Percentiles rank a stretch among this genome's conserved stretches.
These are phyloP conservation scores for Amanita rimosa DNA, from an alignment of 768 basidiomycete species.

Conservation along the genomic window DNA sequence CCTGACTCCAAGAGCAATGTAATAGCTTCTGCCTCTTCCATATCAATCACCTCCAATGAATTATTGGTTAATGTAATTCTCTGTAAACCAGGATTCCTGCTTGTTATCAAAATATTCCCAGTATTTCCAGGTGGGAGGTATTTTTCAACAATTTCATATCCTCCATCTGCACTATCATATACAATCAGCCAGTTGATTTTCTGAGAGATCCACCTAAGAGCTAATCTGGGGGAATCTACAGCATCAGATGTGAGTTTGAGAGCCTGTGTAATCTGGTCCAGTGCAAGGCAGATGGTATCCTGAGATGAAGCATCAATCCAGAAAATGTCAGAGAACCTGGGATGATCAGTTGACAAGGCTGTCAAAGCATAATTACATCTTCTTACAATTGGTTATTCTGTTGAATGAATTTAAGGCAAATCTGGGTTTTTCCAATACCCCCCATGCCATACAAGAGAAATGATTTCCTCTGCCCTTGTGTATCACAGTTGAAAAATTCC, in stretches of 20 bases:
- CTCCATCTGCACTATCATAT: background rate
- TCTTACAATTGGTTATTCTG: too few species aligned
- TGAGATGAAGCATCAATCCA: constrained; percentile 14
- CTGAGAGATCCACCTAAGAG: constrained; percentile 9
- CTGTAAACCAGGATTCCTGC: too few species aligned
- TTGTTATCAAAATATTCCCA: too few species aligned
- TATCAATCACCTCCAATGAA: too few species aligned
- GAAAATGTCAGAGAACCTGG: constrained; percentile 11
- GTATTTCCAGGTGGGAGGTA: background rate
- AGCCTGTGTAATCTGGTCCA: constrained; percentile 6
- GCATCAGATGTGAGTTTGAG: background rate
- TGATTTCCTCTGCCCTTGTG: background rate
- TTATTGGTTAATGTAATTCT: too few species aligned
- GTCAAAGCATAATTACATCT: background rate
- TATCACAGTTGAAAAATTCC: constrained; percentile 5
- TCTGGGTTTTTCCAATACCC: constrained; percentile 9
- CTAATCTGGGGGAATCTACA: background rate
- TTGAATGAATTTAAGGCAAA: background rate
- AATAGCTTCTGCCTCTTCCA: too few species aligned
- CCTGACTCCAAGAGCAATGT: too few species aligned
- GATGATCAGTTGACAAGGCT: background rate
- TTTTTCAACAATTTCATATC: too few species aligned
- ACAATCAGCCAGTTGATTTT: constrained; percentile 8
- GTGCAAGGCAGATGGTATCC: constrained; percentile 5
- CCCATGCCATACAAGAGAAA: constrained; percentile 12